Conservation (phyloP, 2,329 filamentous ascomycete genomes). For the Lachnellula occidentalis region DNA sequence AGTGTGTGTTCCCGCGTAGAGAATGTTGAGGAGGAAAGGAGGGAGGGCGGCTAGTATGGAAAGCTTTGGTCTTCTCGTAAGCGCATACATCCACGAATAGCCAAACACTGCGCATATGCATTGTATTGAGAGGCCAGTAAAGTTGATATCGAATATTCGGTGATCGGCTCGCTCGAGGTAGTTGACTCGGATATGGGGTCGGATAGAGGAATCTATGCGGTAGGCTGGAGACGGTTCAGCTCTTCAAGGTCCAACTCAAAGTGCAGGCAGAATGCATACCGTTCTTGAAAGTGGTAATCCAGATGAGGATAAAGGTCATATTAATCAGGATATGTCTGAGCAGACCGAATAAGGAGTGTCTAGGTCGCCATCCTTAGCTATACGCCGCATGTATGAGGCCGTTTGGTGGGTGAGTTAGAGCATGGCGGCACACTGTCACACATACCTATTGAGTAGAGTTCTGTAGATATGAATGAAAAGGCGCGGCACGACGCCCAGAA, state of each 20-base stretch:
- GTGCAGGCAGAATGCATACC: slow-evolving; percentile 11
- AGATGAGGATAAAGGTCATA: slow-evolving; percentile 25
- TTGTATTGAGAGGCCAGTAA: slow-evolving; percentile 21
- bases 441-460: slow-evolving; percentile 25
- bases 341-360: slow-evolving; percentile 26
- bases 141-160: slow-evolving; percentile 21
- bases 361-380: slow-evolving; percentile 3
- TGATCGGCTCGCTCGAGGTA: slow-evolving; percentile 23
- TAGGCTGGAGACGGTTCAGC: slow-evolving; percentile 15
- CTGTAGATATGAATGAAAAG: slow-evolving; percentile 25
- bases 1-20: slow-evolving; percentile 79
- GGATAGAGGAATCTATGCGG: slow-evolving; percentile 25
- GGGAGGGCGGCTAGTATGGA: slow-evolving; percentile 23
- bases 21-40: slow-evolving; percentile 56
- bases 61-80: slow-evolving; percentile 23
- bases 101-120: slow-evolving; percentile 17
- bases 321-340: slow-evolving; percentile 27
- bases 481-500: slow-evolving; percentile 15
- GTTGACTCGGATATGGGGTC: slow-evolving; percentile 24
- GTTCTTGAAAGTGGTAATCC: slow-evolving; percentile 30
- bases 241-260: neutral
- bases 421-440: neutral
- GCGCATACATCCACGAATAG: slow-evolving; percentile 25
- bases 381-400: neutral
- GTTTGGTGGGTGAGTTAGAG: neutral